These are phyloP conservation scores for Coemansia sp. DNA, from an alignment of 192 early-diverging fungal genomes.

Conservation along the genomic window DNA sequence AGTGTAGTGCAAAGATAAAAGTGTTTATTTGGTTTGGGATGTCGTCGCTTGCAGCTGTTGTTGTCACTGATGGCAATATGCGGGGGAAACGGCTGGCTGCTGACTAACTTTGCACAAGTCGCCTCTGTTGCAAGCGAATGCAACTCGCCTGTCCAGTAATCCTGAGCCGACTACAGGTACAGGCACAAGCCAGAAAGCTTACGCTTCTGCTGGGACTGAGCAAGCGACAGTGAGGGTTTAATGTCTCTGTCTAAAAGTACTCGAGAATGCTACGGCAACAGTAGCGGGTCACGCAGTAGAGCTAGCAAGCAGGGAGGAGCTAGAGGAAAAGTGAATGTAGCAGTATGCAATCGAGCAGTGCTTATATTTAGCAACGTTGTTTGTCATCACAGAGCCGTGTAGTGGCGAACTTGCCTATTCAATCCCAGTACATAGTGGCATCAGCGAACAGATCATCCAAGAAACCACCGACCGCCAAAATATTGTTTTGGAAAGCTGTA, in stretches of 20 bases:
- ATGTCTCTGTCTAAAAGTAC: neutral
- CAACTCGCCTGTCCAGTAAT: neutral
- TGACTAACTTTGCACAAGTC: neutral
- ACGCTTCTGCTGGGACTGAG: neutral
- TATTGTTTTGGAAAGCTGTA: neutral
- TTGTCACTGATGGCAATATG: neutral
- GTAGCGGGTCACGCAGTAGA: conserved; percentile 1
- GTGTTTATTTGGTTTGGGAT: neutral
- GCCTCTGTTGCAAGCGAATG: neutral
- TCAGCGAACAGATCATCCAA: neutral
- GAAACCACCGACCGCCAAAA: neutral
- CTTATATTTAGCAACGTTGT: conserved; percentile 6
- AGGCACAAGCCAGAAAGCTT: neutral
- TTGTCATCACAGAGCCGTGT: neutral
- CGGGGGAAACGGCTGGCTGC: neutral
- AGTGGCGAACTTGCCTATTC: neutral
- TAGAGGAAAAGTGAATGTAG: neutral
- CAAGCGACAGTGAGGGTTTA: neutral
- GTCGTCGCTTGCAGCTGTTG: neutral
- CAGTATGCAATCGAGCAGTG: neutral
- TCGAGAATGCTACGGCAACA: neutral
- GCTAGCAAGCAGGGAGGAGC: neutral
- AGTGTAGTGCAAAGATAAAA: neutral
- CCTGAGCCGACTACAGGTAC: neutral
- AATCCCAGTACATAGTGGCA: neutral